Base-by-base conservation (phyloP, 345 rosid genomes). In the Limnanthes douglasii region DNA sequence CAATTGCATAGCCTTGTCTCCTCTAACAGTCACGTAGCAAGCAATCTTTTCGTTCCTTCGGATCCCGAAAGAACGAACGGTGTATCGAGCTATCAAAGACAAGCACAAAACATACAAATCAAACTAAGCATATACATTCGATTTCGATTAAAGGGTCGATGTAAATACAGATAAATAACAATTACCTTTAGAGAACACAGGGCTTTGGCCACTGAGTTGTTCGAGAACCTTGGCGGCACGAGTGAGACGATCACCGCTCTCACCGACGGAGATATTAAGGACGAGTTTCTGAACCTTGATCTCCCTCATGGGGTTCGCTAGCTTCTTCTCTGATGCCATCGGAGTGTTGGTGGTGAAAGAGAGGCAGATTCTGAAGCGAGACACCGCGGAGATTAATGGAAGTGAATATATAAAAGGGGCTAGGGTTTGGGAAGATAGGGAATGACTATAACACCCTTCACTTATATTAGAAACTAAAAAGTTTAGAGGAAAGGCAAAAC, bases 271-370 rank as follows among this genome's bases (percentile, higher is more conserved):
- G 61, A 82, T 82, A 59, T 82, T 82, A 8, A 82, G 90, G 33
- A 82, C 90, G 18, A 82, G 64, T 34, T 82, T 82, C 58, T 82
- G 94, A 24, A 82, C 94, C 59, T 82, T 82, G 54, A 82, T 82
- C 37, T 82, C 94, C 53, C 94, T 66, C 90, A 82, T 82, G 2
- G 94, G 94, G 66, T 82, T 82, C 10, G 78, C 46, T 0, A 73
- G 73, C 72, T 82, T 82, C 85, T 59, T 82, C 70, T 82, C 94
- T 21, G 94, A 66, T 32, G 85, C 90, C 94, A n/a, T n/a, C n/a
- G n/a, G n/a, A n/a, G n/a, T n/a, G n/a, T n/a, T n/a, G n/a, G n/a
- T n/a, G n/a, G n/a, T n/a, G n/a, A n/a, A n/a, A n/a, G n/a, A n/a
- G n/a, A n/a, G n/a, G n/a, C n/a, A n/a, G n/a, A n/a, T n/a, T n/a